Base-by-base conservation (phyloP, 805 yeast genomes). In the Wickerhamiella slavikovae region DNA sequence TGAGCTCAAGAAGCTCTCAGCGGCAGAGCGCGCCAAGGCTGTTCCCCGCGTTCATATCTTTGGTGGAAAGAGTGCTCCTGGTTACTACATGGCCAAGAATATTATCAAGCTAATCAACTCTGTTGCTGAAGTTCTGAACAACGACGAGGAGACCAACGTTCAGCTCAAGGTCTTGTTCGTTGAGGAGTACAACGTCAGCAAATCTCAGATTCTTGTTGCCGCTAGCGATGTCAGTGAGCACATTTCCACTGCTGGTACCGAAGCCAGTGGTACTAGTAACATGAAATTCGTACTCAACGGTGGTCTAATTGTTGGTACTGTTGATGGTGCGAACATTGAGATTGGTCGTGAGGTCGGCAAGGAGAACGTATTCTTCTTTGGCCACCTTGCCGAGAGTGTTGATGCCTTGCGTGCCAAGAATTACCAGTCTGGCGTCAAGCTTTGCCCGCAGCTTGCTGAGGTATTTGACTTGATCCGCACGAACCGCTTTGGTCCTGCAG, bases 31-130 rank as follows among this genome's bases (percentile, higher is more conserved):
- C 44, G 43, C 51, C 37, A 64, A 67, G 44, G 69, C 64, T 50
- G 64, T 68, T 35, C 72, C 93, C 35, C 77, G 74, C 47, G 89
- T 77, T 33, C 64, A 71, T 25, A 66, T 82, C 36, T 71, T 83
- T 52, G 95, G 95, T 40, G 95, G 95, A 48, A 82, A 83, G 55
- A 76, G 91, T 35, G 95, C 95, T 8, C 95, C 95, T n/a, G 95
- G 95, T 39, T 82, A 82, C 52, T 82, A 78, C 57, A 78, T 82
- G 70, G 95, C 95, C 35, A 82, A 82, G 55, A 66, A 76, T 34
- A 77, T 82, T 45, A 83, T 82, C 49, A 79, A 80, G 52, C 62
- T 82, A 51, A 66, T 82, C 47, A 82, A 77, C 51, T 55, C 76
- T 31, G 94, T 80, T 22, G 72, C 77, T 19, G 71, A 67, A 4